Evolutionary conservation across 176 grass and related monocot species (phyloP), one percentile per base, ranked within the genome.

Genomic region (Guadua angustifolia): DNA sequence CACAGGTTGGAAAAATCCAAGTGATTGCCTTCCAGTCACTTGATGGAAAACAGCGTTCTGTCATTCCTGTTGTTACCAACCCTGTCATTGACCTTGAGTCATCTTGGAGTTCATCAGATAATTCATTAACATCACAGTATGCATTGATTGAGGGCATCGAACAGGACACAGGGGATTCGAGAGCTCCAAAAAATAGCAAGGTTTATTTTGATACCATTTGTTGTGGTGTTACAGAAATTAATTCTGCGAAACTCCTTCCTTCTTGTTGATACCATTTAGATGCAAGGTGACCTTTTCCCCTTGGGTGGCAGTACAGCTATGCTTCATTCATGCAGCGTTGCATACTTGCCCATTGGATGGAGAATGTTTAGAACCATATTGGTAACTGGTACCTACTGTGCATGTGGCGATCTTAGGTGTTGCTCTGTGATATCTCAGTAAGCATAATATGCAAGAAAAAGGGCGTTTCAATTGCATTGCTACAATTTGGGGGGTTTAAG

Each of bases 1-100:
- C 36, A 44, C 82, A 99, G 96, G 89, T 74, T 46, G 93, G 96
- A 50, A 93, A 90, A 83, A 94, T 99, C 84, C 96, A 99, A 91
- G 93, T 94, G 38, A 99, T 89, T 74, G 93, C 96, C 71, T 99
- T 99, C 75, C 96, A 99, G 71, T 99, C 96, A 1, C 80, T 79
- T 78, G 90, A 81, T 84, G 87, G 91, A 82, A 77, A 93, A 75
- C 85, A 93, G 25, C 77, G 29, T 74, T 38, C 73, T 60, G 46
- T 83, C 40, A 62, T 66, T 69, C 79, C 84, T 82, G 60, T 84
- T 85, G 39, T 43, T 82, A 84, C 74, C 4, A 71, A 44, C 77
- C 89, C 87, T 62, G 53, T 93, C 38, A 91, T 96, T 77, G 81
- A 96, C 35, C 56, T 89, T 36, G 91, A 93, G 46, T 84, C 91